These are phyloP conservation scores for Chondrus crispus DNA, from an alignment of 23 red algal species.

Conservation along the genomic window DNA sequence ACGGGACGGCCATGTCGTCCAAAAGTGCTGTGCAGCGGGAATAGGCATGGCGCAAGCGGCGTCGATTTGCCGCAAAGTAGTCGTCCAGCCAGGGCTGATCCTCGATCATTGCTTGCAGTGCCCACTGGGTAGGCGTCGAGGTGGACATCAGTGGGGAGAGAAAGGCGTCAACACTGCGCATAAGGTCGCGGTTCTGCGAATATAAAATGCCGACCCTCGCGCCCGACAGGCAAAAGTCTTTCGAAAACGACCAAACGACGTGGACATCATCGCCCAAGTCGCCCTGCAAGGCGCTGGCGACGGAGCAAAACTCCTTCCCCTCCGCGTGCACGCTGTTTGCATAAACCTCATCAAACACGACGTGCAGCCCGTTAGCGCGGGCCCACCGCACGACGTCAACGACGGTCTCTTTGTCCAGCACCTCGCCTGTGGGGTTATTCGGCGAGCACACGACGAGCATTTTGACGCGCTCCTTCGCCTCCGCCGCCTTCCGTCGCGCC, in stretches of 20 bases:
- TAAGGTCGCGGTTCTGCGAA: slow-evolving; percentile 64
- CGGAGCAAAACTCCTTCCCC: slow-evolving; percentile 24
- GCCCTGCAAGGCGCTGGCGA: slow-evolving; percentile 60
- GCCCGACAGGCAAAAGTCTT: slow-evolving; percentile 85
- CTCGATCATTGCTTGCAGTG: background rate
- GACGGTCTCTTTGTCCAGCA: slow-evolving; percentile 39
- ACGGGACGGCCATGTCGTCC: slow-evolving; percentile 17
- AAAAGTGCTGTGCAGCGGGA: background rate
- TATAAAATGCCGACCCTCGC: slow-evolving; percentile 75
- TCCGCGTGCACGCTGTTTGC: slow-evolving; percentile 58
- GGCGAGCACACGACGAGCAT: slow-evolving; percentile 61
- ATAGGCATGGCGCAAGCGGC: slow-evolving; percentile 1
- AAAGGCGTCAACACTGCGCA: slow-evolving; percentile 12
- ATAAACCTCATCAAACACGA: slow-evolving; percentile 90
- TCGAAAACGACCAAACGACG: slow-evolving; percentile 83
- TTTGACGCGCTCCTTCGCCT: background rate
- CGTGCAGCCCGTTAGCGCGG: slow-evolving; percentile 32
- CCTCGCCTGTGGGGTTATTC: slow-evolving; percentile 63
- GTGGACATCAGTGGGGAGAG: background rate
- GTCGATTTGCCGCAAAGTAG: slow-evolving; percentile 27
- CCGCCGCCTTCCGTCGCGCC: background rate
- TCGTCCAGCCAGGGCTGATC: slow-evolving; percentile 27
- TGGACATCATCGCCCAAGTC: slow-evolving; percentile 77
- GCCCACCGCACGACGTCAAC: slow-evolving; percentile 63
- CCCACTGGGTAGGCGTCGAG: slow-evolving; percentile 36